phyloP scores from a whole-genome alignment of 371 early-diverging fungal species.

The Apophysomyces elegans region DNA sequence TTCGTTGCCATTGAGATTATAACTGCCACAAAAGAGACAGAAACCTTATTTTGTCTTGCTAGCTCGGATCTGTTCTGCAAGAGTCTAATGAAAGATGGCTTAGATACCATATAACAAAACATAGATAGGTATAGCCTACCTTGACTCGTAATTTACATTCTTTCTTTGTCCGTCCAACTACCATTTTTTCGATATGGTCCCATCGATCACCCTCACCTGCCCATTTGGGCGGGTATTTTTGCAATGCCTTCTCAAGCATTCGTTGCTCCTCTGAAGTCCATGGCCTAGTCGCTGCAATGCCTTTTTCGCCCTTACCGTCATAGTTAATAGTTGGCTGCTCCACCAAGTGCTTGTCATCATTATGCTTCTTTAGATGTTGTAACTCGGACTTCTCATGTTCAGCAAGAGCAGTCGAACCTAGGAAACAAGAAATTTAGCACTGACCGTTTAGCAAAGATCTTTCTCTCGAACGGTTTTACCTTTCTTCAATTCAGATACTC shows the following conservation, averaged over 20 bases:
- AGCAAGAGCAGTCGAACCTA: constrained; percentile 24
- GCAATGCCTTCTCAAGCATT: constrained; percentile 55
- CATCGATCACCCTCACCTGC: constrained; percentile 62
- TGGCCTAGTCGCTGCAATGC: constrained; percentile 28
- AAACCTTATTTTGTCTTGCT: not conserved
- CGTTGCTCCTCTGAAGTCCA: constrained; percentile 61
- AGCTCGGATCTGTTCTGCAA: constrained; percentile 1
- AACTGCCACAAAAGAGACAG: not conserved
- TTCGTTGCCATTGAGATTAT: no score
- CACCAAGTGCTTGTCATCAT: constrained; percentile 25
- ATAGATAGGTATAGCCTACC: constrained; percentile 21
- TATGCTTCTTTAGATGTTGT: constrained; percentile 31
- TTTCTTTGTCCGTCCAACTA: constrained; percentile 59
- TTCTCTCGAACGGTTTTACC: constrained; percentile 15
- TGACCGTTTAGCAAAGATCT: not conserved
- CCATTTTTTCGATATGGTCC: constrained; percentile 63
- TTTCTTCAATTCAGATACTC: constrained; percentile 51
- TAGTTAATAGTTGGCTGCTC: constrained; percentile 29
- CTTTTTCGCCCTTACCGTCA: constrained; percentile 23
- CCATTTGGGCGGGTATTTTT: constrained; percentile 58
- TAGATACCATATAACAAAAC: not conserved
- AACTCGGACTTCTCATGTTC: constrained; percentile 22
- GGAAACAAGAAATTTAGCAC: not conserved
- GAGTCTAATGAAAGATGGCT: not conserved
- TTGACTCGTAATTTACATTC: constrained; percentile 66